phyloP scores from a whole-genome alignment of 495 filamentous ascomycete species.

The Amphirosellinia nigrospora region DNA sequence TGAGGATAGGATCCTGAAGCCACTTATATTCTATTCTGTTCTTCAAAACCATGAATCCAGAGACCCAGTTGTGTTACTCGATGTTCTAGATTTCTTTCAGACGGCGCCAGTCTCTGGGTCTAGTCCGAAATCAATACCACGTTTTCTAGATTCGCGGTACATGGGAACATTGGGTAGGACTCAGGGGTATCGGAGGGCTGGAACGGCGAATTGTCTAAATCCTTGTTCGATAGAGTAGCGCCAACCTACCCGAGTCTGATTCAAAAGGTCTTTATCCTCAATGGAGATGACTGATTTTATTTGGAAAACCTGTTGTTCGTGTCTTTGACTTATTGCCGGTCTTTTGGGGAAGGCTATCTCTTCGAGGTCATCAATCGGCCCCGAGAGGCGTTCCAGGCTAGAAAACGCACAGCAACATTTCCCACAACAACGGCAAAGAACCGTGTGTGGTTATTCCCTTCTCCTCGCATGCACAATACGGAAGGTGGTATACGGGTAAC shows the following conservation, averaged over 20 bases:
- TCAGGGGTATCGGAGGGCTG: slow-evolving; percentile 20
- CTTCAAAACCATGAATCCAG: background rate
- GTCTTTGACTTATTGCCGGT: background rate
- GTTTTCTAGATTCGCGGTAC: background rate
- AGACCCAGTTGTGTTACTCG: slow-evolving; percentile 4
- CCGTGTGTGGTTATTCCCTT: background rate
- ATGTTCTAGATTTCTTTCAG: slow-evolving; percentile 9
- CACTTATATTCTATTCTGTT: slow-evolving; percentile 3
- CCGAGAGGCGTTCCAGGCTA: background rate
- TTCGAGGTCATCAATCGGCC: background rate
- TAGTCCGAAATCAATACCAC: slow-evolving; percentile 14
- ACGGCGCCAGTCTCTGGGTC: background rate
- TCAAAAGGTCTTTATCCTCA: slow-evolving; percentile 4
- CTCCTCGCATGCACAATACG: background rate
- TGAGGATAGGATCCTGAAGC: background rate
- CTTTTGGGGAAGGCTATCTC: background rate
- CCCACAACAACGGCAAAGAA: background rate
- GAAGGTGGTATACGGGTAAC: background rate
- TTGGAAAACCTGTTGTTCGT: background rate
- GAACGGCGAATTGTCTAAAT: slow-evolving; percentile 11
- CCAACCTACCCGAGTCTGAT: slow-evolving; percentile 3
- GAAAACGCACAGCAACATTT: background rate
- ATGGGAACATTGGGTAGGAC: background rate
- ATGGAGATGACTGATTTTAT: background rate
- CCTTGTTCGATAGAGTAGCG: slow-evolving; percentile 12